Percentiles rank a stretch among this genome's conserved stretches.
These are phyloP conservation scores for Leccinum huronense DNA, from an alignment of 1,284 basidiomycete species.

Conservation along the genomic window DNA sequence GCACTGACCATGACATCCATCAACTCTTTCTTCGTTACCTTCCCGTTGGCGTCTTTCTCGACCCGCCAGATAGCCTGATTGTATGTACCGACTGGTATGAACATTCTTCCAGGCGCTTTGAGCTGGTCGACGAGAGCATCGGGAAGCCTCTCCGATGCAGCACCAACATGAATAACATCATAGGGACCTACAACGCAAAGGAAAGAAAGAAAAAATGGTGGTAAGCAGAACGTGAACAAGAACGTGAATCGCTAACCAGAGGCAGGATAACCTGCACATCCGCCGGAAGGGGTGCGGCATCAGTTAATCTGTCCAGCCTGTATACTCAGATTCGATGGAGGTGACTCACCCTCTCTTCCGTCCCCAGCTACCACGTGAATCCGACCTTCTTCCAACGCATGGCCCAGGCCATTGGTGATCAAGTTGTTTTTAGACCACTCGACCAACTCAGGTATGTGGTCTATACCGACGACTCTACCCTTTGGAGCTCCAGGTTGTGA, in stretches of 20 bases:
- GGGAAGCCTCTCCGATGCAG: constrained; percentile 82
- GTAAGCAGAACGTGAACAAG: background rate
- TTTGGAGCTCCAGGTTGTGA: constrained; percentile 33
- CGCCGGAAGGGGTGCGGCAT: background rate
- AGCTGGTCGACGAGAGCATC: constrained; percentile 77
- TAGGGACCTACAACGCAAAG: constrained; percentile 58
- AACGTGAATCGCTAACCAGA: constrained; percentile 24
- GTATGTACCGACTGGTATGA: constrained; percentile 82
- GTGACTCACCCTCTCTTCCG: constrained; percentile 65
- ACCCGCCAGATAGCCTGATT: constrained; percentile 70
- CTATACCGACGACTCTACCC: constrained; percentile 85
- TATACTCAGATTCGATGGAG: too few relatives aligned
- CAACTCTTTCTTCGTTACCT: constrained; percentile 63
- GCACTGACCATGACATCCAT: constrained; percentile 79
- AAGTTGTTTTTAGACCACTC: constrained; percentile 73
- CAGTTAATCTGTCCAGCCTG: background rate
- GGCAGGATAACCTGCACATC: constrained; percentile 29
- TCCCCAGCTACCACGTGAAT: constrained; percentile 77
- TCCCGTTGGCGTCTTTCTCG: constrained; percentile 78
- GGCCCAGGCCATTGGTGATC: constrained; percentile 60
- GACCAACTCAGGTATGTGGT: constrained; percentile 82
- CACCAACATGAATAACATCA: constrained; percentile 93
- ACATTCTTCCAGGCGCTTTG: constrained; percentile 84
- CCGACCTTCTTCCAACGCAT: constrained; percentile 48
- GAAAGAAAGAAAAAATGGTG: background rate